These are phyloP conservation scores for Puccinia coronata DNA, from an alignment of 1,284 basidiomycete genomes.

Conservation along the genomic window DNA sequence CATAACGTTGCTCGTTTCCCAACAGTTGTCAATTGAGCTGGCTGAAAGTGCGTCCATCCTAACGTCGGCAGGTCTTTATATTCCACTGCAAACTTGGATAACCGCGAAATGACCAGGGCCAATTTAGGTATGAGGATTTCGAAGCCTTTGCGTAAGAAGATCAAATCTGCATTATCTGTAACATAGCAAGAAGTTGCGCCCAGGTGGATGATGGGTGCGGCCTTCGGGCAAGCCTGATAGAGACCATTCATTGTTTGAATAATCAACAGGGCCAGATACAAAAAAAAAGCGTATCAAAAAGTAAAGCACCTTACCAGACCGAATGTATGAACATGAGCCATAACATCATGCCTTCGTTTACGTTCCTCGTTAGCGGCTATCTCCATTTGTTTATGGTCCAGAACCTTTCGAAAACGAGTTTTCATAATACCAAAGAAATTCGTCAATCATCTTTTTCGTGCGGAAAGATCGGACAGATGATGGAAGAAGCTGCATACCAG, in stretches of 20 bases:
- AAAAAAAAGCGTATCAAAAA: not conserved
- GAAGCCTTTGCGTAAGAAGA: conserved; percentile 57
- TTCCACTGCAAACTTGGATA: conserved; percentile 58
- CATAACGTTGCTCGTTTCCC: conserved; percentile 98
- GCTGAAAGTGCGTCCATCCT: conserved; percentile 99
- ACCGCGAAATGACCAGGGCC: conserved; percentile 57
- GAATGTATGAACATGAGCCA: conserved; percentile 59
- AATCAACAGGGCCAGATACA: not conserved
- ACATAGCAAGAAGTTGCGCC: conserved; percentile 59
- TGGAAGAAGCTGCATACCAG: conserved; percentile 49
- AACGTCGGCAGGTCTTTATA: conserved; percentile 60
- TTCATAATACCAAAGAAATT: not conserved
- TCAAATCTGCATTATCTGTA: conserved; percentile 59
- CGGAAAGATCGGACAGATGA: not conserved
- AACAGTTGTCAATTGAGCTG: conserved; percentile 95
- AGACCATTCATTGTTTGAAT: not conserved
- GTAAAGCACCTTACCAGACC: conserved; percentile 49
- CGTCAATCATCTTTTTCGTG: not conserved
- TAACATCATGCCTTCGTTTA: conserved; percentile 58
- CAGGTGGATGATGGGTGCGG: conserved; percentile 58
- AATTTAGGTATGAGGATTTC: conserved; percentile 59
- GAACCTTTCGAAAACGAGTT: conserved; percentile 50
- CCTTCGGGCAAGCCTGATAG: conserved; percentile 55
- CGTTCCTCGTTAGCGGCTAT: conserved; percentile 59
- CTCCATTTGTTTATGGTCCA: conserved; percentile 58